phyloP scores from a whole-genome alignment of 1,139 yeast species.

The Sugiyamaella sp. region DNA sequence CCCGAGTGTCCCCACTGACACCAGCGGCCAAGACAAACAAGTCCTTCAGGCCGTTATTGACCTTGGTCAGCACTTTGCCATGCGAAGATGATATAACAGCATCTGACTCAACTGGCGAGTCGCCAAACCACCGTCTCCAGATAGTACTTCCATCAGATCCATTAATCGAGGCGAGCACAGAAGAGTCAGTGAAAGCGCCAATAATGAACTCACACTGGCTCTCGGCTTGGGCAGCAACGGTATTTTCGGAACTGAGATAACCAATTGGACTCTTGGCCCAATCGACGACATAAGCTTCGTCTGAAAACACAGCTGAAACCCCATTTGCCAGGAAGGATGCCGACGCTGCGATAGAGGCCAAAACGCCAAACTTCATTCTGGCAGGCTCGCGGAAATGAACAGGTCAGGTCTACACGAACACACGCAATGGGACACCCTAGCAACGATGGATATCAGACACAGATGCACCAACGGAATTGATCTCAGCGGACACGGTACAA shows the following conservation, averaged over 20 bases:
- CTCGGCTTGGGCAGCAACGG: slow-evolving; percentile 20
- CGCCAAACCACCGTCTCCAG: slow-evolving; percentile 31
- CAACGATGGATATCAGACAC: neutral
- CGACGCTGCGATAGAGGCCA: neutral
- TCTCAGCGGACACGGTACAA: neutral
- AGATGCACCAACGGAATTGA: neutral
- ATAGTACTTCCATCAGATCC: slow-evolving; percentile 30
- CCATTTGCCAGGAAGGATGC: neutral
- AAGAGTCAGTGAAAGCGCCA: slow-evolving; percentile 26
- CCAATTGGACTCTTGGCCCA: slow-evolving; percentile 39
- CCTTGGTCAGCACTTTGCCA: slow-evolving; percentile 6
- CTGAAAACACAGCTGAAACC: slow-evolving; percentile 35
- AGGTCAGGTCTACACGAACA: too few species aligned
- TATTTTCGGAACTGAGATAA: slow-evolving; percentile 23
- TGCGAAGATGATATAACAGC: neutral
- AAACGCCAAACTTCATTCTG: slow-evolving; percentile 10
- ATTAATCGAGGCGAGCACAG: slow-evolving; percentile 32
- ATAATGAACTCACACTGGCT: slow-evolving; percentile 2
- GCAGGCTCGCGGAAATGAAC: too few species aligned
- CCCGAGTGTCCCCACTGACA: neutral
- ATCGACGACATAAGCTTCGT: slow-evolving; percentile 40
- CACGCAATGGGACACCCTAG: too few species aligned
- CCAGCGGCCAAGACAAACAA: slow-evolving; percentile 11
- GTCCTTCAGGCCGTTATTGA: slow-evolving; percentile 16
- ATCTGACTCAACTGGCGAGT: neutral